Base-by-base conservation (phyloP, 2,329 filamentous ascomycete species). In the Diplodia intermedia region DNA sequence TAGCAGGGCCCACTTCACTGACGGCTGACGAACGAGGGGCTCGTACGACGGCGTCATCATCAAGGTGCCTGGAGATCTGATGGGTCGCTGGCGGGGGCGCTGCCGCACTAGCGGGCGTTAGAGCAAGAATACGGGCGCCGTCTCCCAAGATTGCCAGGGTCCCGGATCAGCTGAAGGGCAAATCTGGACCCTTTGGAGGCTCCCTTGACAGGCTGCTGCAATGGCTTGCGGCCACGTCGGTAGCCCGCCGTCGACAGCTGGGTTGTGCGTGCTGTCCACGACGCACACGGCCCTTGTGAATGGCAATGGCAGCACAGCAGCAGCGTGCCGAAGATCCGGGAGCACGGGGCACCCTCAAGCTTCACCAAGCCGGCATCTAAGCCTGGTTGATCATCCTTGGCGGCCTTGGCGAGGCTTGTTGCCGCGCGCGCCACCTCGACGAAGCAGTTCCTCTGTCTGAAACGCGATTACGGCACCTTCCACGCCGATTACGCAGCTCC, bases 11-110 rank as follows among this genome's bases (percentile, higher is more conserved):
- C 66, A 67, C 65, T 12, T 6, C 49, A 20, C 18, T 26, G n/a
- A 18, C 14, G 40, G 43, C 29, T 43, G 56, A 33, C 55, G 38
- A 62, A 49, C 47, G n/a, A 67, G 55, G 40, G 52, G 31, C 47
- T 31, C 14, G 65, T 31, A 61, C 33, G 65, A 31, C 36, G 50
- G 54, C 7, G 40, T 52, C 29, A 63, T 63, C n/a, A 54, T 36
- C 50, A 65, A 65, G 55, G 66, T 67, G 49, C 66, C 66, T 67
- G 66, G 56, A 65, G 50, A 65, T 65, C 62, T 23, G 23, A 55
- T 62, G 52, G 49, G 62, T 31, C 62, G 62, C 9, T 20, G 49
- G 62, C 49, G 49, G 50, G 57, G 52, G 62, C 50, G 43, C 33
- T 52, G 62, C 50, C 23, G 62, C 62, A 65, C 62, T 52, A 55